Percentiles rank a stretch among this genome's conserved stretches.
Conservation (phyloP, 306 rosid genomes). For the Pyrus bretschneideri region DNA sequence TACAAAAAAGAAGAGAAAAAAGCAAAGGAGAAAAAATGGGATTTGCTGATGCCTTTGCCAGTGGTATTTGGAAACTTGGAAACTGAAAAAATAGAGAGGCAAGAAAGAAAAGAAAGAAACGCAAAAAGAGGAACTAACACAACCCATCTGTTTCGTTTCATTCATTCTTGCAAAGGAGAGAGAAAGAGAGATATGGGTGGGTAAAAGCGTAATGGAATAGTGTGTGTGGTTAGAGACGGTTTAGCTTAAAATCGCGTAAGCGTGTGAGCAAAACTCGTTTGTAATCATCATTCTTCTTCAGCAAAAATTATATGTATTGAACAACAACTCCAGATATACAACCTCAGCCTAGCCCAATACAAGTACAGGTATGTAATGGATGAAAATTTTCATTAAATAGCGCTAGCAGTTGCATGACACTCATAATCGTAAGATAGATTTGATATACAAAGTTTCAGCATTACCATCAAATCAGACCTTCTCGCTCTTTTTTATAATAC, state of each 20-base stretch:
- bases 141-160: slow-evolving; percentile 45
- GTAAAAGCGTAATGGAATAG: slow-evolving; percentile 22
- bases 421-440: neutral
- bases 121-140: slow-evolving; percentile 46
- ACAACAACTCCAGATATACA: slow-evolving; percentile 23
- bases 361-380: slow-evolving; percentile 13
- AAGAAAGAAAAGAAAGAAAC: slow-evolving; percentile 16
- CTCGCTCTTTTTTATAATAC: neutral
- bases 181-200: slow-evolving; percentile 12
- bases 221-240: slow-evolving; percentile 32
- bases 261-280: slow-evolving; percentile 47
- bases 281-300: slow-evolving; percentile 22
- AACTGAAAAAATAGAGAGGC: slow-evolving; percentile 31
- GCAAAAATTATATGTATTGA: slow-evolving; percentile 22
- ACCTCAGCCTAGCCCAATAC: slow-evolving; percentile 8
- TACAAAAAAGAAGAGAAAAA: slow-evolving; percentile 4
- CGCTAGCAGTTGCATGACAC: neutral
- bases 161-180: slow-evolving; percentile 2
- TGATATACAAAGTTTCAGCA: neutral
- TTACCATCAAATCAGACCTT: neutral
- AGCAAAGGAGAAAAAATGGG: slow-evolving; percentile 11
- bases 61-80: slow-evolving; percentile 26
- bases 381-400: neutral
- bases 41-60: slow-evolving; percentile 12
- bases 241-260: slow-evolving; percentile 45